Evolutionary conservation across 495 filamentous ascomycete genomes (phyloP).

Genomic region (Podospora conica): DNA sequence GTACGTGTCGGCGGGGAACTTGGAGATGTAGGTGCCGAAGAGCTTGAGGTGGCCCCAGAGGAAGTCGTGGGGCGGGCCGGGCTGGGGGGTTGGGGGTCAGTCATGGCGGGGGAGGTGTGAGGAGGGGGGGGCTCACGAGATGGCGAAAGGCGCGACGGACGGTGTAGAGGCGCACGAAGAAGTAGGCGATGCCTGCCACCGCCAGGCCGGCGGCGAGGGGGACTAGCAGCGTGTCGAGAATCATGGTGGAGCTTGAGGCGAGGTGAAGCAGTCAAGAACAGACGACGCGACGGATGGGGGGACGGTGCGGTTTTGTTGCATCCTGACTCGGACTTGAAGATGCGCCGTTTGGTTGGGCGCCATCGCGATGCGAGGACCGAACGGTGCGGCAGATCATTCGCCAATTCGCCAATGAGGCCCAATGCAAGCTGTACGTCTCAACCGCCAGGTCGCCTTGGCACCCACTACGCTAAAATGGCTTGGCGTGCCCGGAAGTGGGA

Average conservation of each 20-base stretch:
- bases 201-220: not conserved
- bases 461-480: no score
- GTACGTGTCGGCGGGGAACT: not conserved
- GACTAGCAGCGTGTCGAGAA: not conserved
- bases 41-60: constrained; percentile 4
- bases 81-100: not conserved
- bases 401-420: not conserved
- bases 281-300: not conserved
- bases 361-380: not conserved
- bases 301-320: not conserved
- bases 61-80: not conserved
- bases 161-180: not conserved
- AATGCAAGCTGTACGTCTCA: not conserved
- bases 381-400: not conserved
- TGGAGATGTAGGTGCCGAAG: not conserved
- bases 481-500: no score
- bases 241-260: not conserved
- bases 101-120: not conserved
- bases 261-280: not conserved
- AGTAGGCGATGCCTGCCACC: not conserved
- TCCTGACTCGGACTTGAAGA: not conserved
- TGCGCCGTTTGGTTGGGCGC: no score
- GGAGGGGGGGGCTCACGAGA: not conserved
- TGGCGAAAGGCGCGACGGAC: not conserved
- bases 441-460: no score